Evolutionary conservation across 2,329 filamentous ascomycete species (phyloP).

Genomic region (Diaporthe aspalathi): DNA sequence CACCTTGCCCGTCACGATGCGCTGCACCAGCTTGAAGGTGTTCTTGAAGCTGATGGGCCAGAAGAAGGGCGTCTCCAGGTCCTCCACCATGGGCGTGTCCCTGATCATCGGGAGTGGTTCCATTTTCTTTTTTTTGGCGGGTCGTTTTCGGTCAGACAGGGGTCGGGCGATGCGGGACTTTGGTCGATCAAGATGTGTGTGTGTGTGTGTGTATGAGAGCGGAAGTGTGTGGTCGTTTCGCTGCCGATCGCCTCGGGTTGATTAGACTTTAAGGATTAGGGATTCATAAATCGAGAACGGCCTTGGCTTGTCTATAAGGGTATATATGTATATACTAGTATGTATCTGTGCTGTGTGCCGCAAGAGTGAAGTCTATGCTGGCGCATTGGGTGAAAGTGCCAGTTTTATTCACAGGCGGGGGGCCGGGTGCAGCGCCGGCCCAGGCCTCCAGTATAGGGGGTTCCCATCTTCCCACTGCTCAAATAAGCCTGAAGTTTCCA

Average conservation of each 20-base stretch:
- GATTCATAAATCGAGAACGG: neutral
- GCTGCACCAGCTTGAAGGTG: conserved; percentile 43
- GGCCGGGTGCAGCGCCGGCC: neutral
- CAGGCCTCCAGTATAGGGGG: conserved; percentile 18
- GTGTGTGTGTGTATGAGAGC: no score
- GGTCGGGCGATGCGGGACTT: neutral
- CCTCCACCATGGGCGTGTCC: conserved; percentile 33
- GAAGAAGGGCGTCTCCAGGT: conserved; percentile 37
- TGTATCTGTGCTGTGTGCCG: conserved; percentile 11
- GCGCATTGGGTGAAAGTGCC: neutral
- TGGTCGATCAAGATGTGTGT: neutral
- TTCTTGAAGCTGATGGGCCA: conserved; percentile 41
- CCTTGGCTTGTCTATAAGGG: neutral
- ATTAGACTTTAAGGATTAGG: neutral
- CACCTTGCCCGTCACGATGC: conserved; percentile 45
- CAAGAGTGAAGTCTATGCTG: neutral
- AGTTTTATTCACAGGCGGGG: conserved; percentile 23
- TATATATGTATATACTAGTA: no score
- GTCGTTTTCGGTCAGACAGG: neutral
- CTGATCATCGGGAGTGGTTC: conserved; percentile 3
- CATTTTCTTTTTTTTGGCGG: no score
- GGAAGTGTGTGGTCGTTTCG: neutral
- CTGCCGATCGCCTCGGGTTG: neutral
- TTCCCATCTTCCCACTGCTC: conserved; percentile 1
- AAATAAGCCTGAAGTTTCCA: conserved; percentile 16